Percentiles rank a stretch among this genome's conserved stretches.
Evolutionary conservation across 139 green algal species (phyloP).

Genomic region (Chlorella sp.): DNA sequence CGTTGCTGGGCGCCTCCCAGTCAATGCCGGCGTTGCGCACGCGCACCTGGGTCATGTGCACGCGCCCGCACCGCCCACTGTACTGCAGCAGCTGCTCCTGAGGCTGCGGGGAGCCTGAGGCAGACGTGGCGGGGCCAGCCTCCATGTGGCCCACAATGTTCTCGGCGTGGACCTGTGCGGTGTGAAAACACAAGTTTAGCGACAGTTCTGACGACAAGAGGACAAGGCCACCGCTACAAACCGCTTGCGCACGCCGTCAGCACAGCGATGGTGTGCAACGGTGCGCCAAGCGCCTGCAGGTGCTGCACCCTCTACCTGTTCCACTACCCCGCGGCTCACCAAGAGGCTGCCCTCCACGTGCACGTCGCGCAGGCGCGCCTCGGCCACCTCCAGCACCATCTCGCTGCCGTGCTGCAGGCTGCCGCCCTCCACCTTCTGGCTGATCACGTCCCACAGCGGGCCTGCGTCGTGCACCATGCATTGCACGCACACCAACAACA

Average conservation of each 20-base stretch:
- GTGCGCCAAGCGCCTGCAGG: too few species aligned
- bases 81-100: slow-evolving; percentile 39
- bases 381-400: slow-evolving; percentile 70
- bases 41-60: slow-evolving; percentile 72
- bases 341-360: slow-evolving; percentile 71
- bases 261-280: too few species aligned
- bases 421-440: slow-evolving; percentile 89
- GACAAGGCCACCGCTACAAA: background rate
- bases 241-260: too few species aligned
- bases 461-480: too few species aligned
- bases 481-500: background rate
- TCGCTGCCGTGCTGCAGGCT: slow-evolving; percentile 42
- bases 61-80: slow-evolving; percentile 49
- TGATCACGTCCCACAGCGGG: slow-evolving; percentile 92
- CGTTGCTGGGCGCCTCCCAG: slow-evolving; percentile 58
- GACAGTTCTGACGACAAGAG: background rate
- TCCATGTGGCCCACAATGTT: slow-evolving; percentile 30
- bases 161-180: slow-evolving; percentile 12
- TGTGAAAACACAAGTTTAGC: background rate
- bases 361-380: slow-evolving; percentile 62
- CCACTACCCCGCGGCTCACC: slow-evolving; percentile 20
- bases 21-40: slow-evolving; percentile 86
- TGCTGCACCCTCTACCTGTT: too few species aligned
- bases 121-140: background rate
- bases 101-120: background rate